phyloP scores from a whole-genome alignment of 2,329 filamentous ascomycete species.

The Colletotrichum echinochloae region DNA sequence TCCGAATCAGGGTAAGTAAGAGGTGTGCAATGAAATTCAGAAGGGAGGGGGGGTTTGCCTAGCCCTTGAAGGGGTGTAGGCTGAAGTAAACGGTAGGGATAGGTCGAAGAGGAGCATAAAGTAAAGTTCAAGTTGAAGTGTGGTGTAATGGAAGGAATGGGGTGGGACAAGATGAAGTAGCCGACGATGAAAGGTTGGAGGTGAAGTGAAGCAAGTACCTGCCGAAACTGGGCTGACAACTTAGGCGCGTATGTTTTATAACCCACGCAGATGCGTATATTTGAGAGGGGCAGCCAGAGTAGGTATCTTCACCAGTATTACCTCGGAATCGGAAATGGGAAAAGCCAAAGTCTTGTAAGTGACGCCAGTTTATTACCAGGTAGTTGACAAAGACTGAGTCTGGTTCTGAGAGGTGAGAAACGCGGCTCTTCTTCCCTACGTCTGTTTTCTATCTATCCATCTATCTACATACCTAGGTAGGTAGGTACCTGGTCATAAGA shows the following conservation, averaged over 20 bases:
- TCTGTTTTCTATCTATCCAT: background rate
- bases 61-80: background rate
- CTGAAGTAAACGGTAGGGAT: background rate
- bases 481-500: too few relatives aligned
- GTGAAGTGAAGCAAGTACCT: background rate
- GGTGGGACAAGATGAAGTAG: background rate
- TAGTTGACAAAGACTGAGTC: background rate
- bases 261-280: background rate
- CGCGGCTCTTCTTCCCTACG: background rate
- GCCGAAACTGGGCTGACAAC: background rate
- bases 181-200: background rate
- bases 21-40: background rate
- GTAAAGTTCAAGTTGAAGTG: background rate
- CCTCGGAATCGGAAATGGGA: background rate
- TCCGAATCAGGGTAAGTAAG: background rate
- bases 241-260: background rate
- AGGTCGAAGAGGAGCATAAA: background rate
- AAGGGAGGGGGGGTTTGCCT: background rate
- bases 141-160: background rate
- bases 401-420: background rate
- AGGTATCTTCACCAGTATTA: too few relatives aligned
- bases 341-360: background rate
- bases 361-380: background rate
- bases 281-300: background rate
- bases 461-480: background rate